These are phyloP conservation scores for Alternaria rosae DNA, from an alignment of 2,329 filamentous ascomycete genomes.

Conservation along the genomic window DNA sequence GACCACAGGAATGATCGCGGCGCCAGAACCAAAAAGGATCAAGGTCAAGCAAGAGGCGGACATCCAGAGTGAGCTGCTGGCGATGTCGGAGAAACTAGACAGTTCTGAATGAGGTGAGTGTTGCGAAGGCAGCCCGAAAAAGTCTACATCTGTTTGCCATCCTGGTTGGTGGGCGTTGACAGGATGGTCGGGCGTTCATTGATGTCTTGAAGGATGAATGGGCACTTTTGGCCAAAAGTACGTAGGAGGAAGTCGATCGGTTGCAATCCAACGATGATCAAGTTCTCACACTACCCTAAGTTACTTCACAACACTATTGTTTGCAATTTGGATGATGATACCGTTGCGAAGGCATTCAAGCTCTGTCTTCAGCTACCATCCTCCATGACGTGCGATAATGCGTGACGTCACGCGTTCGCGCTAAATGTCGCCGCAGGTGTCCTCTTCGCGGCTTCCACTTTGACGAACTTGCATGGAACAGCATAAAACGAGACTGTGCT, in stretches of 20 bases:
- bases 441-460: not conserved
- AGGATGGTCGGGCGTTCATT: not conserved
- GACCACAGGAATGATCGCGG: not conserved
- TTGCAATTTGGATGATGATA: not conserved
- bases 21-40: not conserved
- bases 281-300: no score
- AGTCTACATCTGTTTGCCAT: not conserved
- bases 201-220: not conserved
- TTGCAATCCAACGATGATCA: not conserved
- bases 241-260: not conserved
- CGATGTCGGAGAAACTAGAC: not conserved
- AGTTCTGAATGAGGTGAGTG: not conserved
- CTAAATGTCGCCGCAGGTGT: not conserved
- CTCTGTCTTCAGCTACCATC: not conserved
- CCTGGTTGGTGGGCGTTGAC: not conserved
- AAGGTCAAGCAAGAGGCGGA: not conserved
- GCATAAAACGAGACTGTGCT: accelerated
- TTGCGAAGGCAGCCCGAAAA: not conserved
- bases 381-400: not conserved
- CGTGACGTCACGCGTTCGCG: not conserved
- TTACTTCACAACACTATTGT: not conserved
- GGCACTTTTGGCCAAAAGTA: not conserved
- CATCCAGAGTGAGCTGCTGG: not conserved
- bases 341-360: no score
- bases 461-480: not conserved